Conservation (phyloP, 495 filamentous ascomycete genomes). For the Thermothielavioides terrestris region DNA sequence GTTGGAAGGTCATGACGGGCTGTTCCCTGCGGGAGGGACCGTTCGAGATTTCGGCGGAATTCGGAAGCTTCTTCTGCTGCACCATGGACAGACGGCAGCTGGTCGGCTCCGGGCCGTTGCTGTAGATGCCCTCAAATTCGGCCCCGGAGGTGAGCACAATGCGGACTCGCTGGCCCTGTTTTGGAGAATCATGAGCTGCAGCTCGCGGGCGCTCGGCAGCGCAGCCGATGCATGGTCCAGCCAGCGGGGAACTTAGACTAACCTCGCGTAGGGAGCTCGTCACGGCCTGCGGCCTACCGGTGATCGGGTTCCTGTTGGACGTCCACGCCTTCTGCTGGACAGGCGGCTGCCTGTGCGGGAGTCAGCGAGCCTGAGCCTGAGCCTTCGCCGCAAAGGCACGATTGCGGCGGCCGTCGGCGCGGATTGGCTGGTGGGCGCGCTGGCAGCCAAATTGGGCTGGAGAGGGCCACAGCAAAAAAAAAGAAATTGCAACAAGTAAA, state of each 20-base stretch:
- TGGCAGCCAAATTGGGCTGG: too few relatives aligned
- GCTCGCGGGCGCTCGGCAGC: background rate
- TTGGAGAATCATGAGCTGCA: background rate
- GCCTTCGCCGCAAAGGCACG: background rate
- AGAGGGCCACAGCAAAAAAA: background rate
- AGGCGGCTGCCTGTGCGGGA: conserved; percentile 31
- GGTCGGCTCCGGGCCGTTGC: conserved; percentile 54
- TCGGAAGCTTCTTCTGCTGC: conserved; percentile 47
- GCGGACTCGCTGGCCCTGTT: conserved; percentile 57
- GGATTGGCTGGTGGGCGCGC: too few relatives aligned
- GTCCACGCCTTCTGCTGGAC: conserved; percentile 34
- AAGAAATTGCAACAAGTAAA: conserved; percentile 2
- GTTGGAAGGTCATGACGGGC: conserved; percentile 67
- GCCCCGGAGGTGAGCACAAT: conserved; percentile 64
- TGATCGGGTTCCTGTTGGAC: conserved; percentile 30
- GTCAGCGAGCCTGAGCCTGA: conserved; percentile 19
- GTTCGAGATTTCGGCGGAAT: conserved; percentile 35
- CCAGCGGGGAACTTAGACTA: conserved; percentile 8
- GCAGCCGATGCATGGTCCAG: background rate
- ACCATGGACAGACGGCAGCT: conserved; percentile 77
- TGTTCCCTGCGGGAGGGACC: conserved; percentile 35
- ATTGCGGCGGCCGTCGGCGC: too few relatives aligned
- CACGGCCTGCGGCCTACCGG: conserved; percentile 26
- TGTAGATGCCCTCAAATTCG: conserved; percentile 55
- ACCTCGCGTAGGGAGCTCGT: conserved; percentile 30